Evolutionary conservation across 1,139 yeast species (phyloP), one percentile per base, ranked within the genome.

Genomic region (Scheffersomyces illinoinensis): DNA sequence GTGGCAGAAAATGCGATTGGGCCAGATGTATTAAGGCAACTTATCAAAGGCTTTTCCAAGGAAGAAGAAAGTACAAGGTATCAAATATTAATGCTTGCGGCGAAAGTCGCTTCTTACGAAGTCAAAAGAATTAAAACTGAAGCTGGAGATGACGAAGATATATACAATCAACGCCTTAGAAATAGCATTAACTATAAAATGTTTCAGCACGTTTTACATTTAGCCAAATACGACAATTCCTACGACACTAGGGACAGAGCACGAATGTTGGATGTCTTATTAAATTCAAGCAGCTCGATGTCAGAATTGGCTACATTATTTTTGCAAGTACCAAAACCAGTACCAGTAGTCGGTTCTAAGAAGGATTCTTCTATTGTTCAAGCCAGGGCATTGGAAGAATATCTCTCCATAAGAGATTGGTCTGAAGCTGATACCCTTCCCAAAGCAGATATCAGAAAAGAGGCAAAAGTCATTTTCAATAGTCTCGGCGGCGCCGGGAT

Each of bases 231-330:
- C 69, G 99, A 96, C 70, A 76, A 82, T 8, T 85, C 86, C 6
- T 87, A 87, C 66, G 98, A 92, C 69, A 85, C 91, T 0, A 82
- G 99, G 62, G 99, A 96, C 69, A 82, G 96, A 59, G 91, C 97
- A 0, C 81, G 99, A 62, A 82, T 90, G 79, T 79, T 92, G 52
- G 78, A 85, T 49, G 84, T 87, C 0, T 82, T 82, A 54, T 79
- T 82, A 52, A 73, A 75, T 56, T 67, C 73, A 2, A 75, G 76
- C 59, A 75, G 61, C 52, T 73, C 71, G 39, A 74, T 77, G 59
- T 70, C 73, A 8, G 87, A 88, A 62, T 77, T 96, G 63, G 95
- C 96, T 0, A 81, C 90, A 0, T 78, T 96, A 53, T 79, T 95
- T 58, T 80, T 95, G 49, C 97, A 93, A 68, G 95, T 91, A 0